Base-by-base conservation (phyloP, 139 green algal species). In the Picochlorum sp. region DNA sequence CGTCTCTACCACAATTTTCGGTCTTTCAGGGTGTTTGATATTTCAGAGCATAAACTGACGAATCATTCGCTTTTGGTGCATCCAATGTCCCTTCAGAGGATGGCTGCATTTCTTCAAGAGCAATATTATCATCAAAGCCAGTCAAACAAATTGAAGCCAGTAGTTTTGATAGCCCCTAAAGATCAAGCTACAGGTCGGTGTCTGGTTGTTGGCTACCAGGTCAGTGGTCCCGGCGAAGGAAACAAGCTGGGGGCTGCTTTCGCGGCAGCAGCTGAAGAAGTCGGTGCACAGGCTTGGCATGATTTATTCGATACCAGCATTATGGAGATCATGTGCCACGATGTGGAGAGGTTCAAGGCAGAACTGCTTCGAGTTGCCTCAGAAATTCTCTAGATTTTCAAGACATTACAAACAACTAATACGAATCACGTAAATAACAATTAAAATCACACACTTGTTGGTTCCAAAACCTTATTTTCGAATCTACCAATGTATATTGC, bases 101-200 rank as follows among this genome's bases (percentile, higher is more conserved):
- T 82, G 35, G 75, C 75, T 22, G 37, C 58, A 22, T 82, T 80
- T 53, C 72, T 82, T 28, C 72, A 76, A 29, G 75, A 75, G 35
- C 67, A 75, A 31, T 30, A 75, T 50, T 65, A 52, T 20, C 67
- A 74, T 50, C 28, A 36, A 3, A 61, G 55, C 55, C 52, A 59
- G 53, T 54, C 18, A n/a, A 53, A 31, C 45, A 32, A 24, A 35
- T 55, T 61, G 33, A 75, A 75, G 56, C 67, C 67, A 2, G 44
- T 75, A 12, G 58, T 75, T 7, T 55, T 75, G 1, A 52, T 75
- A 24, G 67, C 58, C 10, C 60, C 67, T 22, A 40, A 43, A 25
- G 35, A 37, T n/a, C 18, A 24, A 1, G 33, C 28, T 10, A 30
- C 28, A 30, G 39, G 40, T 18, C 58, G 67, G 14, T 75, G 67